phyloP scores from a whole-genome alignment of 1,139 yeast genomes.

The Magnusiomyces magnusii region DNA sequence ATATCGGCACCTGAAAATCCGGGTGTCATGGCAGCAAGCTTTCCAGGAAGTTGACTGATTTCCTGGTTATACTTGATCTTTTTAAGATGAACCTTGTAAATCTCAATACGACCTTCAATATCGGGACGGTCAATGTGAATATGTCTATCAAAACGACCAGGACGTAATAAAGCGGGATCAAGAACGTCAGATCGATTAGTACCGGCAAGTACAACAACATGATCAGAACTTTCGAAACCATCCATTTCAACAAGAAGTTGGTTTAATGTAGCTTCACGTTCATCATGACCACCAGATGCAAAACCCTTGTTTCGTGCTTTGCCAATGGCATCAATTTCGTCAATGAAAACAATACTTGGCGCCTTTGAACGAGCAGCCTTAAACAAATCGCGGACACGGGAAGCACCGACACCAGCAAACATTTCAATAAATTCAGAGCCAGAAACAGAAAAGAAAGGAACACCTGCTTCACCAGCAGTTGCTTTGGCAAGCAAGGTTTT shows the following conservation, averaged over 20 bases:
- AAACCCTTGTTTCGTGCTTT: slow-evolving; percentile 82
- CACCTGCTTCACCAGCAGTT: slow-evolving; percentile 98
- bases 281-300: slow-evolving; percentile 86
- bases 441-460: slow-evolving; percentile 88
- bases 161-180: slow-evolving; percentile 89
- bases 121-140: slow-evolving; percentile 89
- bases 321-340: slow-evolving; percentile 98
- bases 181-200: slow-evolving; percentile 92
- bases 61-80: slow-evolving; percentile 51
- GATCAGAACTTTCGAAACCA: slow-evolving; percentile 84
- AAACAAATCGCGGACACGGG: slow-evolving; percentile 91
- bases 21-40: slow-evolving; percentile 91
- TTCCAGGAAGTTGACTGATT: slow-evolving; percentile 59
- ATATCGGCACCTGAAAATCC: slow-evolving; percentile 98
- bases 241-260: slow-evolving; percentile 97
- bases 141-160: slow-evolving; percentile 96
- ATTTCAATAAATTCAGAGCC: slow-evolving; percentile 99
- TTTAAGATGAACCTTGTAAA: slow-evolving; percentile 74
- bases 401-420: slow-evolving; percentile 99
- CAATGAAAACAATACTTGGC: slow-evolving; percentile 89
- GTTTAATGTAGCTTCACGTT: slow-evolving; percentile 91
- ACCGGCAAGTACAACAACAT: slow-evolving; percentile 95
- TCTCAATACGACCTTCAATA: slow-evolving; percentile 85
- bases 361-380: slow-evolving; percentile 89
- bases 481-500: slow-evolving; percentile 96